A percentile compares a stretch with the other conserved stretches of the same genome.
Conservation (phyloP, 2,329 filamentous ascomycete species). For the Monosporascus cannonballus region DNA sequence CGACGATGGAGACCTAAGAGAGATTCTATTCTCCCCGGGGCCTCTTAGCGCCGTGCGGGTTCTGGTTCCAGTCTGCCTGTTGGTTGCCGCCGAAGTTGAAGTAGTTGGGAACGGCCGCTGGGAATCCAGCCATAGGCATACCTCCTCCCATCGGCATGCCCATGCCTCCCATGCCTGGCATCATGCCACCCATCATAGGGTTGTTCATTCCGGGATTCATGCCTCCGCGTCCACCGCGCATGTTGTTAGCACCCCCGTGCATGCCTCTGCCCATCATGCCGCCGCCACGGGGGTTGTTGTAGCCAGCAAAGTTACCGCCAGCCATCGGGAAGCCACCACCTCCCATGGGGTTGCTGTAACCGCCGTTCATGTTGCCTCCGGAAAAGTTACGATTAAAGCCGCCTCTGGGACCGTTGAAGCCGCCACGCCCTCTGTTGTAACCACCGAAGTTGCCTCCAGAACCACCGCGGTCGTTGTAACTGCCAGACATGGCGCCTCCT, state of each 20-base stretch:
- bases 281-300: conserved; percentile 22
- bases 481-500: conserved; percentile 44
- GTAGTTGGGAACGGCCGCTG: conserved; percentile 19
- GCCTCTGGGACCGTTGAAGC: conserved; percentile 24
- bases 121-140: conserved; percentile 18
- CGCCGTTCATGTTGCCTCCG: conserved; percentile 22
- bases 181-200: conserved; percentile 25
- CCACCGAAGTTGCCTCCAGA: conserved; percentile 19
- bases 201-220: conserved; percentile 24
- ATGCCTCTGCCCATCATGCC: conserved; percentile 27
- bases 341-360: conserved; percentile 21
- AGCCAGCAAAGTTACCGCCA: conserved; percentile 24
- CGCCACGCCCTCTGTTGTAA: conserved; percentile 20
- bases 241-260: conserved; percentile 23
- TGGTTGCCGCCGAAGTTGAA: conserved; percentile 28
- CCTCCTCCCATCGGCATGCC: conserved; percentile 22
- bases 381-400: conserved; percentile 26
- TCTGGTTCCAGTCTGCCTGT: conserved; percentile 27
- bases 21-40: conserved; percentile 23
- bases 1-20: background rate
- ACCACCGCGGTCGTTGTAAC: conserved; percentile 38
- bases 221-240: conserved; percentile 25
- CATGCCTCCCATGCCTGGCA: conserved; percentile 24
- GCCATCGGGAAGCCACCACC: conserved; percentile 26
- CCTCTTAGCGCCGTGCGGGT: conserved; percentile 28